Conservation (phyloP, 176 grass and related monocot species). For the Hordeum marinum region DNA sequence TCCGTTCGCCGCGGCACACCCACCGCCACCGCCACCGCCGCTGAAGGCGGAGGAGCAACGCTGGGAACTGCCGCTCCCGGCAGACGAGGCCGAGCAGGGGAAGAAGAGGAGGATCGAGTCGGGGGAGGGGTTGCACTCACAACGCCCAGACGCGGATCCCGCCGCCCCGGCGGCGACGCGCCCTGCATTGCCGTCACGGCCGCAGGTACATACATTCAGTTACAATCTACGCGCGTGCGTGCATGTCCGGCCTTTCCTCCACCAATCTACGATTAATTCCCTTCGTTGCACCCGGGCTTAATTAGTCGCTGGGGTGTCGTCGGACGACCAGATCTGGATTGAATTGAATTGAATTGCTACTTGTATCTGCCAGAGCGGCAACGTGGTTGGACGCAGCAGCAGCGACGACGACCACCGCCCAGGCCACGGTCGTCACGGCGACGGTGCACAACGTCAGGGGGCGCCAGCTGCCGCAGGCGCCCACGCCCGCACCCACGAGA, state of each 20-base stretch:
- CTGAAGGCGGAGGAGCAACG: too few relatives aligned
- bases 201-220: slow-evolving; percentile 17
- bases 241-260: not conserved
- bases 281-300: not conserved
- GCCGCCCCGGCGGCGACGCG: not conserved
- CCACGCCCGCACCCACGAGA: not conserved
- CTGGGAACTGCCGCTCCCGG: not conserved
- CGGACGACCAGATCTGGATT: not conserved
- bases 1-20: slow-evolving; percentile 31
- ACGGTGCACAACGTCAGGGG: slow-evolving; percentile 32
- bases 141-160: slow-evolving; percentile 45
- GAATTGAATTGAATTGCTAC: too few relatives aligned
- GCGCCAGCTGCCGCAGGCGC: not conserved
- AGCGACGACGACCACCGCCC: not conserved
- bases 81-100: not conserved
- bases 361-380: not conserved
- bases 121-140: slow-evolving; percentile 24
- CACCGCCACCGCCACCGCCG: not conserved
- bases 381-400: slow-evolving; percentile 27
- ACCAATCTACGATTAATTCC: not conserved
- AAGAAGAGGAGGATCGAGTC: not conserved
- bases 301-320: not conserved
- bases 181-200: slow-evolving; percentile 19
- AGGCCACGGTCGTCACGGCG: not conserved
- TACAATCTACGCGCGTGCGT: not conserved